Evolutionary conservation across 768 basidiomycete species (phyloP), one percentile per base, ranked within the genome.

Genomic region (Tylopilus cervinicoccineus): DNA sequence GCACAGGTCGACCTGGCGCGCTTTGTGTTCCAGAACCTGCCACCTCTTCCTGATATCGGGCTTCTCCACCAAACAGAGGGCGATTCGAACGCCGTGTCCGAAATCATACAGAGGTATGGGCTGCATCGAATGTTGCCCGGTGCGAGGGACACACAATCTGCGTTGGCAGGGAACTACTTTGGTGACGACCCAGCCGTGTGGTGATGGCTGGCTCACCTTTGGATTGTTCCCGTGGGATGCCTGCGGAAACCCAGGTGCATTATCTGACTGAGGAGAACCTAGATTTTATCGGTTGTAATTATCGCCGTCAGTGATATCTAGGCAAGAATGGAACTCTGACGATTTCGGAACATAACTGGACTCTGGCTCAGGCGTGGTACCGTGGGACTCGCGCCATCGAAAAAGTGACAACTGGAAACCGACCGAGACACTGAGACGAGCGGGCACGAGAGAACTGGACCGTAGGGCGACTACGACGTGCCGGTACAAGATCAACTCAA

Each of bases 141-240:
- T 23, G 65, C 73, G 24, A 78, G 74, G 75, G 67, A 78, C 53
- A 60, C 70, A 48, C 58, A 65, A n/a, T 63, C 64, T 38, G 72
- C 78, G 1, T 67, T 87, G 33, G 68, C 64, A 27, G 85, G 83
- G 14, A 86, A 85, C 56, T 84, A 81, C 63, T 88, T 87, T 56
- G 62, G 66, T 10, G 86, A 89, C 53, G 69, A 82, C 63, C 86
- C 86, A 0, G 70, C 67, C 20, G 45, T 47, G 19, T 61, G 52
- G 54, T 53, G 24, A 53, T 32, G 14, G 29, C 38, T 17, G 22
- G 14, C 24, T 39, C 32, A 9, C 33, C 12, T 31, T 14, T 9
- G 33, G 7, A 12, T 17, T 9, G 17, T 17, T 33, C 17, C n/a
- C 9, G 9, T 17, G 33, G 29, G 29, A 5, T 9, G 13, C 17